Conservation (phyloP, 495 filamentous ascomycete species). For the Mytilinidion resinicola region DNA sequence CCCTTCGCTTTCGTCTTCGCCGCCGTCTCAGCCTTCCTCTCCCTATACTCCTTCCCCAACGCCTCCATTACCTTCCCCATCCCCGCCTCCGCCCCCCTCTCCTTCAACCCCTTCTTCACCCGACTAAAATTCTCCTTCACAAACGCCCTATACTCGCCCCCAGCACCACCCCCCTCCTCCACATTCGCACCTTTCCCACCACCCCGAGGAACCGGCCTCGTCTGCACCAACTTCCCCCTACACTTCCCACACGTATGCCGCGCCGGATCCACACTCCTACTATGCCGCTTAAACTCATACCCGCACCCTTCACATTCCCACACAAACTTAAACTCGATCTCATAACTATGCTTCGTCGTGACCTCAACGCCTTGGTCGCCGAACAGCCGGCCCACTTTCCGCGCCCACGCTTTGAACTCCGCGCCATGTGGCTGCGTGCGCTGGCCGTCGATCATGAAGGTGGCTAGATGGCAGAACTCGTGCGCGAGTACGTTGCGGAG, state of each 20-base stretch:
- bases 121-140: conserved; percentile 57
- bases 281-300: conserved; percentile 68
- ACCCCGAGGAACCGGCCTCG: conserved; percentile 66
- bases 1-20: neutral
- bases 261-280: conserved; percentile 66
- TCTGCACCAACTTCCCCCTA: conserved; percentile 61
- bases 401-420: conserved; percentile 71
- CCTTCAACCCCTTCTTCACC: conserved; percentile 52
- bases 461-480: conserved; percentile 91
- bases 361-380: conserved; percentile 56
- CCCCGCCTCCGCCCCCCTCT: conserved; percentile 51
- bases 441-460: conserved; percentile 70
- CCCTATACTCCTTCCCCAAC: conserved; percentile 47
- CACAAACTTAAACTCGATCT: conserved; percentile 82
- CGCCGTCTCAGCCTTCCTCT: conserved; percentile 30
- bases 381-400: conserved; percentile 43
- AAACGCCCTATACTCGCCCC: conserved; percentile 56
- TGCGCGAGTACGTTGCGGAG: conserved; percentile 84
- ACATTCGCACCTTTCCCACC: conserved; percentile 9
- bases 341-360: conserved; percentile 80
- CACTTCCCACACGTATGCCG: conserved; percentile 67
- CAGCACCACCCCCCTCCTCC: conserved; percentile 15
- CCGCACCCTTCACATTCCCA: conserved; percentile 73
- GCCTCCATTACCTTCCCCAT: conserved; percentile 55
- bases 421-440: conserved; percentile 68